Evolutionary conservation across 2,329 filamentous ascomycete species (phyloP).

Genomic region (Septoria linicola): DNA sequence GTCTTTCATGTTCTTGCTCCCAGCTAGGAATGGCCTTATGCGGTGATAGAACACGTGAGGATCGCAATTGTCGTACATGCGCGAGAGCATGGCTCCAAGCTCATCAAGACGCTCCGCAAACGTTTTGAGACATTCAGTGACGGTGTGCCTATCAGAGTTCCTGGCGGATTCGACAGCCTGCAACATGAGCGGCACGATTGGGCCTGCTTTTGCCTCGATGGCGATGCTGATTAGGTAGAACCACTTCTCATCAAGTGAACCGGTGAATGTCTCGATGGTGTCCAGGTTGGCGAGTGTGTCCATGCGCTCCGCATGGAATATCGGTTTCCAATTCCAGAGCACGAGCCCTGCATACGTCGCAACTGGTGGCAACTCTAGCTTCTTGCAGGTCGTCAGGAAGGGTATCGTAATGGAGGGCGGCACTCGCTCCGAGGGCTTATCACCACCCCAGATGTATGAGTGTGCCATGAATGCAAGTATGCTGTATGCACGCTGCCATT

Average conservation of each 20-base stretch:
- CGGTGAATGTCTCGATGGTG: constrained; percentile 86
- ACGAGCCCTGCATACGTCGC: constrained; percentile 90
- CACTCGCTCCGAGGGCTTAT: constrained; percentile 66
- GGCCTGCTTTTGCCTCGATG: constrained; percentile 87
- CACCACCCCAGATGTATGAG: constrained; percentile 85
- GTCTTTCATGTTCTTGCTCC: constrained; percentile 96
- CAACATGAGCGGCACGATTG: constrained; percentile 85
- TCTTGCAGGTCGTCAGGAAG: constrained; percentile 68
- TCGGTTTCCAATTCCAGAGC: constrained; percentile 94
- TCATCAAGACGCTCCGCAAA: constrained; percentile 90
- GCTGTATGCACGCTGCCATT: constrained; percentile 87
- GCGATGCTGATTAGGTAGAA: constrained; percentile 95
- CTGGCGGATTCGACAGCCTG: constrained; percentile 79
- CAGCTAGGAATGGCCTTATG: constrained; percentile 92
- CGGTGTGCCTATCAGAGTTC: constrained; percentile 64
- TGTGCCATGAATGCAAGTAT: constrained; percentile 78
- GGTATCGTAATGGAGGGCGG: constrained; percentile 82
- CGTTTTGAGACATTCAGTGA: constrained; percentile 71
- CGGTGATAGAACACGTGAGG: constrained; percentile 93
- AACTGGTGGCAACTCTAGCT: constrained; percentile 81
- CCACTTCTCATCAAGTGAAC: constrained; percentile 95
- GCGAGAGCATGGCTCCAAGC: constrained; percentile 71
- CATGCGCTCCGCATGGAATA: constrained; percentile 78
- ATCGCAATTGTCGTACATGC: constrained; percentile 95
- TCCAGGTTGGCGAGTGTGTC: constrained; percentile 85